Percentiles rank a stretch among this genome's conserved stretches.
Conservation (phyloP, 1,284 basidiomycete species). For the Boletus sp. region DNA sequence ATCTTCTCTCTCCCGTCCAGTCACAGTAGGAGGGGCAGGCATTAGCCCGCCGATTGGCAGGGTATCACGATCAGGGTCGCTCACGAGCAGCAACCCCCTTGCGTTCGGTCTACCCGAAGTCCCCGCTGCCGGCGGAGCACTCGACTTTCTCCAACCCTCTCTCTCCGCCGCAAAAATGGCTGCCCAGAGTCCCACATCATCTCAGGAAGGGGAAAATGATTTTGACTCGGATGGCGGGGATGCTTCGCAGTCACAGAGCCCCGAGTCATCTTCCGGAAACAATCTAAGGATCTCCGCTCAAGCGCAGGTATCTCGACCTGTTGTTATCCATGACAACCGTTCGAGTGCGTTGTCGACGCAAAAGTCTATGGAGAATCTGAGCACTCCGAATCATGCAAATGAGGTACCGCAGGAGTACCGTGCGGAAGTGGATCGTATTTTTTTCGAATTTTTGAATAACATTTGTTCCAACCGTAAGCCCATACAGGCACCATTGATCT, state of each 20-base stretch:
- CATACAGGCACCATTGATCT: constrained; percentile 17
- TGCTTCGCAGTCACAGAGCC: constrained; percentile 29
- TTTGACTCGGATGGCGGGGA: constrained; percentile 38
- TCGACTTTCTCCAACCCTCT: constrained; percentile 33
- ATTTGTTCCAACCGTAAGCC: constrained; percentile 87
- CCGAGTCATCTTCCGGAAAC: constrained; percentile 29
- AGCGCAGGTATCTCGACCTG: constrained; percentile 23
- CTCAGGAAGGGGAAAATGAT: constrained; percentile 43
- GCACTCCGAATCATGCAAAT: constrained; percentile 42
- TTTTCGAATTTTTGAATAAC: constrained; percentile 84
- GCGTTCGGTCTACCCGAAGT: constrained; percentile 38
- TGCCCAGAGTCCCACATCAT: constrained; percentile 34
- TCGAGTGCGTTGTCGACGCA: constrained; percentile 22
- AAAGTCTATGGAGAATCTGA: constrained; percentile 32
- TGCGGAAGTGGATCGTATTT: constrained; percentile 82
- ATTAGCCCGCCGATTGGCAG: constrained; percentile 47
- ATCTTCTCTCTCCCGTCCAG: constrained; percentile 26
- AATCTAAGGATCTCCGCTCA: constrained; percentile 23
- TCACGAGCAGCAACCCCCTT: constrained; percentile 47
- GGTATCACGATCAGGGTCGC: constrained; percentile 61
- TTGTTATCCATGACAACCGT: constrained; percentile 20
- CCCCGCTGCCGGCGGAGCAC: constrained; percentile 23
- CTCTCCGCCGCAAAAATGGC: constrained; percentile 16
- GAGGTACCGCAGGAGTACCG: constrained; percentile 81
- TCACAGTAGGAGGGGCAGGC: constrained; percentile 19